A percentile compares a stretch with the other conserved stretches of the same genome.
These are phyloP conservation scores for Teunomyces stri DNA, from an alignment of 805 yeast genomes.

Conservation along the genomic window DNA sequence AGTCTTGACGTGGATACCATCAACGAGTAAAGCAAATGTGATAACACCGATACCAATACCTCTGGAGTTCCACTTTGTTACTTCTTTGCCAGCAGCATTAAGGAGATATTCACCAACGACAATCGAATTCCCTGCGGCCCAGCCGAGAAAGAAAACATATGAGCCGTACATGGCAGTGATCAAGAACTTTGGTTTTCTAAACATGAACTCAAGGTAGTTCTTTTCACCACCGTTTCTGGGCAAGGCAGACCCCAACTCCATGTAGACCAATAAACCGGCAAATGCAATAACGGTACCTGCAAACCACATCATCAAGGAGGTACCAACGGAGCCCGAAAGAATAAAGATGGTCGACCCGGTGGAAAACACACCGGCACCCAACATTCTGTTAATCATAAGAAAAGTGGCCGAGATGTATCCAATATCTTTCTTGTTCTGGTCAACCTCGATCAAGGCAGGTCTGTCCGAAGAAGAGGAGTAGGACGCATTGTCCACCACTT, in stretches of 20 bases:
- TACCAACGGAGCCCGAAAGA: constrained; percentile 67
- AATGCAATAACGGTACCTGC: constrained; percentile 69
- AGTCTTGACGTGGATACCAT: constrained; percentile 57
- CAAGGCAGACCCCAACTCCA: constrained; percentile 76
- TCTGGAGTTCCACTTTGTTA: constrained; percentile 73
- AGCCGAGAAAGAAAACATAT: constrained; percentile 71
- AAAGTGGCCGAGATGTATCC: constrained; percentile 46
- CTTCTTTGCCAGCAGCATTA: constrained; percentile 67
- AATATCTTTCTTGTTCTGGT: constrained; percentile 43
- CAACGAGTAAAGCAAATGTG: constrained; percentile 64
- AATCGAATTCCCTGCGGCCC: constrained; percentile 83
- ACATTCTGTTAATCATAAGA: constrained; percentile 63
- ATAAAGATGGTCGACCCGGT: constrained; percentile 63
- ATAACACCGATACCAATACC: constrained; percentile 75
- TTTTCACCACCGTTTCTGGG: constrained; percentile 87
- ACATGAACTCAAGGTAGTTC: constrained; percentile 73
- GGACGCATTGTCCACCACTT: constrained; percentile 1
- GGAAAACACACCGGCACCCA: constrained; percentile 73
- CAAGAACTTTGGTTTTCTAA: constrained; percentile 64
- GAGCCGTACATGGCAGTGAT: constrained; percentile 63
- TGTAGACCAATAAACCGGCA: constrained; percentile 57
- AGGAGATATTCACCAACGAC: constrained; percentile 77
- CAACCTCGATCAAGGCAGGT: constrained; percentile 35
- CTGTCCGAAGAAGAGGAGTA: constrained; percentile 14
- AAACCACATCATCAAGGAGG: constrained; percentile 69